Conservation (phyloP, 1,139 yeast species). For the Hanseniaspora sp. region DNA sequence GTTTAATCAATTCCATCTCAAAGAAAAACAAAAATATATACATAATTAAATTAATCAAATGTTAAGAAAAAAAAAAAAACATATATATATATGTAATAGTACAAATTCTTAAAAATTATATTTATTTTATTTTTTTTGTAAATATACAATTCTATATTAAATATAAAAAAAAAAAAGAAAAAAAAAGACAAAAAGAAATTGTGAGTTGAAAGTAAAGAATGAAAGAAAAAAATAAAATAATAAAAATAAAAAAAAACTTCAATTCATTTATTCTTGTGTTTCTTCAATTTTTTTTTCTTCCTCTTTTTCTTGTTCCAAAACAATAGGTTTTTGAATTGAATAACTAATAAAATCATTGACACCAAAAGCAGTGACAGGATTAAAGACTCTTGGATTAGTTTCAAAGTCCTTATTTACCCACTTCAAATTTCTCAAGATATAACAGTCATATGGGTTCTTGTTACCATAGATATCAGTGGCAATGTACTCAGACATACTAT, state of each 20-base stretch:
- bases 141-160: no score
- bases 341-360: conserved; percentile 13
- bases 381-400: conserved; percentile 2
- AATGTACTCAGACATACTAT: conserved; percentile 12
- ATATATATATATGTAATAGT: no score
- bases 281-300: background rate
- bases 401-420: conserved; percentile 2
- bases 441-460: conserved; percentile 12
- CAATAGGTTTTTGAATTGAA: conserved; percentile 8
- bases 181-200: background rate
- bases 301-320: background rate
- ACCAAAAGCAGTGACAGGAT: conserved; percentile 3
- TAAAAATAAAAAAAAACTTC: conserved; percentile 1
- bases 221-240: background rate
- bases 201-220: background rate
- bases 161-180: background rate
- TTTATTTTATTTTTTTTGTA: no score
- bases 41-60: no score
- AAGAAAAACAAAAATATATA: no score
- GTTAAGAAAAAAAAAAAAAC: no score
- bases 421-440: conserved; percentile 8
- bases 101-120: no score
- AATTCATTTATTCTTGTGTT: background rate
- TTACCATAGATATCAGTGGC: conserved; percentile 6
- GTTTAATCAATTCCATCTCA: conserved; percentile 31